phyloP scores from a whole-genome alignment of 1,284 basidiomycete species.

The Pseudomicrostroma phylloplanum region DNA sequence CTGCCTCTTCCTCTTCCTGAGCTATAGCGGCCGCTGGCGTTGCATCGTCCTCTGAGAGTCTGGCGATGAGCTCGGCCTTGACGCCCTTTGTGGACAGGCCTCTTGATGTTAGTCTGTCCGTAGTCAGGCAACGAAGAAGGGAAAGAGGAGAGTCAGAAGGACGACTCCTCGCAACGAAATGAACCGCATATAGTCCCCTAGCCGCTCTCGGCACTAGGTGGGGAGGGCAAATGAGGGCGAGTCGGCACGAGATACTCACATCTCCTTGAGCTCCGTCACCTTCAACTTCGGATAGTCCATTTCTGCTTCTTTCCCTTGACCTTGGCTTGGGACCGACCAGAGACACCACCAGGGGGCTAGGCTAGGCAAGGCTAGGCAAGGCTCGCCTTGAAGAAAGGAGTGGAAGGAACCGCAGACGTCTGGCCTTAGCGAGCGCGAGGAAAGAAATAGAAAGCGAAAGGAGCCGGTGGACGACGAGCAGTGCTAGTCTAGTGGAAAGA shows the following conservation, averaged over 20 bases:
- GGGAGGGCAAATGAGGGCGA: not conserved
- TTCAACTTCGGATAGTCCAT: not conserved
- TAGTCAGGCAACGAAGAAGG: not conserved
- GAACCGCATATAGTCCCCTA: no score
- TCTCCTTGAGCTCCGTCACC: constrained; percentile 1
- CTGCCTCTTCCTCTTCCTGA: not conserved
- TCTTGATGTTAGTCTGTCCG: not conserved
- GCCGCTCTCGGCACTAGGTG: not conserved
- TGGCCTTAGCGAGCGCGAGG: no score
- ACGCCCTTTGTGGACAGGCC: not conserved
- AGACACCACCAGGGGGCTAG: no score
- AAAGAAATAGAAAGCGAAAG: no score
- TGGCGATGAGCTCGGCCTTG: constrained; percentile 2
- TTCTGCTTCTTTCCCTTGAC: no score
- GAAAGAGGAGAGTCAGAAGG: not conserved
- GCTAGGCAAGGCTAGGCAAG: no score
- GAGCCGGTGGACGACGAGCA: no score
- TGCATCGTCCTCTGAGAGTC: not conserved
- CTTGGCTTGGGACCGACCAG: no score
- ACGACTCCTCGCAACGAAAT: not conserved
- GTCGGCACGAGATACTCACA: constrained; percentile 1
- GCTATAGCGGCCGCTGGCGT: not conserved
- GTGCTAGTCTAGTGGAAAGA: no score
- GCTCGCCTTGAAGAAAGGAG: no score
- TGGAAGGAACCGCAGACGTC: no score